Conservation (phyloP, 345 rosid species). For the Populus deltoides region DNA sequence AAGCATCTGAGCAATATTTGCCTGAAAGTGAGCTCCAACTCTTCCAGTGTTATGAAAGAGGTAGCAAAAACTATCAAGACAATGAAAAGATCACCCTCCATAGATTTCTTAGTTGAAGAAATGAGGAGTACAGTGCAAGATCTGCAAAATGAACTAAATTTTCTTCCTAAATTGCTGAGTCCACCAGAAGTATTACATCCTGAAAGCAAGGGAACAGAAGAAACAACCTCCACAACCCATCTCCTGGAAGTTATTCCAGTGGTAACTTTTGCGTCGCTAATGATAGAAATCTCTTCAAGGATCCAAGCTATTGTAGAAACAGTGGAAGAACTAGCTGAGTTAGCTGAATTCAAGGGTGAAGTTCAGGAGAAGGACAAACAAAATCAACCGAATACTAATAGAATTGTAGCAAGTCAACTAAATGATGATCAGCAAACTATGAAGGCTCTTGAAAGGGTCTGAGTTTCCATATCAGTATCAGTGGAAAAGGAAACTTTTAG, state of each 20-base stretch:
- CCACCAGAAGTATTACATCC: constrained; percentile 7
- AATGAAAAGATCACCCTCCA: constrained; percentile 30
- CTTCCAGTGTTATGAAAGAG: constrained; percentile 34
- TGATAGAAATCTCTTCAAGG: constrained; percentile 37
- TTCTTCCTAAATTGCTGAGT: constrained; percentile 10
- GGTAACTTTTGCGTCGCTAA: constrained; percentile 33
- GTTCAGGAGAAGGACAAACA: constrained; percentile 23
- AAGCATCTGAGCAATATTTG: constrained; percentile 30
- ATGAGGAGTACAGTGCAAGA: constrained; percentile 35
- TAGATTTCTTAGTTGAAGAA: constrained; percentile 30
- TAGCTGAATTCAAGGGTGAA: constrained; percentile 25
- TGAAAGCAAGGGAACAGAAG: constrained; percentile 6
- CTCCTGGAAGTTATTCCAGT: constrained; percentile 34
- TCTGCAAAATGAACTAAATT: constrained; percentile 33
- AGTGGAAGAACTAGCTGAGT: constrained; percentile 32
- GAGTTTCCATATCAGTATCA: background rate
- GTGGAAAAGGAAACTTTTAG: background rate
- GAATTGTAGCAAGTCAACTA: background rate
- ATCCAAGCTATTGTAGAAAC: constrained; percentile 27
- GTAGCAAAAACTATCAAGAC: constrained; percentile 30
- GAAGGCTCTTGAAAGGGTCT: constrained; percentile 18
- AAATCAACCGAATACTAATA: constrained; percentile 8
- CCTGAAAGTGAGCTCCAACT: constrained; percentile 35
- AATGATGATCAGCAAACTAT: constrained; percentile 6
- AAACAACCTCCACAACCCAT: constrained; percentile 10